Conservation (phyloP, 1,284 basidiomycete genomes). For the Microbotryum saponariae region DNA sequence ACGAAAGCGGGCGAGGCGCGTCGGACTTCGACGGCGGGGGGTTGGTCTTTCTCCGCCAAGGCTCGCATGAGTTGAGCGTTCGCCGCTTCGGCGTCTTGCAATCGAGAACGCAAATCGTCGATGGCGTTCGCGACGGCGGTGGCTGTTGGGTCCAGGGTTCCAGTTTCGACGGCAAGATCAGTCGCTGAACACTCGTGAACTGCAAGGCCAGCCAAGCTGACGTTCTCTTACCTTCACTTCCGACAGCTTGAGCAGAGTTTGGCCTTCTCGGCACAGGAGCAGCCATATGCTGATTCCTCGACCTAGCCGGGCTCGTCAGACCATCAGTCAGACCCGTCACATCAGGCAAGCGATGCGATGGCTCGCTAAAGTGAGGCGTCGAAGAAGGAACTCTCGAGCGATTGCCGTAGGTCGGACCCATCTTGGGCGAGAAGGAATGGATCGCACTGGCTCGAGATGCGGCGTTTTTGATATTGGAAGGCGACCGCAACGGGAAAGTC, state of each 20-base stretch:
- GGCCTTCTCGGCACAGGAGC: slow-evolving; percentile 8
- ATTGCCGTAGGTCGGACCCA: background rate
- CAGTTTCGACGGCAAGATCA: too few relatives aligned
- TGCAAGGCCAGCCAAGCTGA: background rate
- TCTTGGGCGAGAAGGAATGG: background rate
- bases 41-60: too few relatives aligned
- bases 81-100: too few relatives aligned
- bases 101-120: background rate
- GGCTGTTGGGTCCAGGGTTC: too few relatives aligned
- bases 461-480: background rate
- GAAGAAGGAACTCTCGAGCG: background rate
- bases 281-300: background rate
- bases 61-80: too few relatives aligned
- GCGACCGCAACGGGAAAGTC: too few relatives aligned
- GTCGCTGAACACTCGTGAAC: too few relatives aligned
- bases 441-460: background rate
- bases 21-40: too few relatives aligned
- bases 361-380: background rate
- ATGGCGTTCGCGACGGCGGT: too few relatives aligned
- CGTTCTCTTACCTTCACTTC: too few relatives aligned
- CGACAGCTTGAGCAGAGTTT: background rate
- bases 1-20: too few relatives aligned
- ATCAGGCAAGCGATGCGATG: slow-evolving; percentile 25
- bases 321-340: slow-evolving; percentile 35
- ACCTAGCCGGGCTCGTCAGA: slow-evolving; percentile 17